Percentiles rank a stretch among this genome's conserved stretches.
Conservation (phyloP, 805 yeast genomes). For the Zygosaccharomyces siamensis region DNA sequence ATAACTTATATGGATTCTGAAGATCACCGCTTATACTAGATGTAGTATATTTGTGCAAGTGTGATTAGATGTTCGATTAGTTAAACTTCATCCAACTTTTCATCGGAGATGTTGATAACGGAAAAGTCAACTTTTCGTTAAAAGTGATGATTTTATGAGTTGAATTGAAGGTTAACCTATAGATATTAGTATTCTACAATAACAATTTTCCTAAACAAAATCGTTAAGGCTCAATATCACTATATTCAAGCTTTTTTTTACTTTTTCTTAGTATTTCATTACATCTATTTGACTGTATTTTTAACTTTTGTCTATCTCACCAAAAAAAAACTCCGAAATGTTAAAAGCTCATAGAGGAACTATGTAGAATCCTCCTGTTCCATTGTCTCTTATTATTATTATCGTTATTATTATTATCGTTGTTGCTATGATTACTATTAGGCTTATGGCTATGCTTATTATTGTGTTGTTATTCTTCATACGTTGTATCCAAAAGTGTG, state of each 20-base stretch:
- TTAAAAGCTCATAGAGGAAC: not conserved
- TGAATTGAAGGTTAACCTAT: not conserved
- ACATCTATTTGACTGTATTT: not conserved
- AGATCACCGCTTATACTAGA: not conserved
- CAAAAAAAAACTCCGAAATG: slow-evolving; percentile 5
- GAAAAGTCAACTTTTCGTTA: not conserved
- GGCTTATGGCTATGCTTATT: not conserved
- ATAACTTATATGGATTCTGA: not conserved
- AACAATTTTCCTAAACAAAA: not conserved
- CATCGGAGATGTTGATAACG: not conserved
- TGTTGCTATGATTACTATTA: no score
- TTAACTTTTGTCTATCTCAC: not conserved
- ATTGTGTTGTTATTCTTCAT: not conserved
- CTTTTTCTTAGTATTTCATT: not conserved
- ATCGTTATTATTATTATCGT: no score
- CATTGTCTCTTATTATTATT: no score
- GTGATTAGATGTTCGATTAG: not conserved
- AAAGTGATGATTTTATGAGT: not conserved
- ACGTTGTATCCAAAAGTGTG: slow-evolving; percentile 9
- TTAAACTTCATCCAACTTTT: not conserved
- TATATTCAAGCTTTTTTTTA: not conserved
- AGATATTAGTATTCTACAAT: not conserved
- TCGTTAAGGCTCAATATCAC: not conserved
- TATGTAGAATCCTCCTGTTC: not conserved
- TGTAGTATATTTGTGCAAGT: not conserved